Conservation (phyloP, 345 rosid genomes). For the Aethionema arabicum region DNA sequence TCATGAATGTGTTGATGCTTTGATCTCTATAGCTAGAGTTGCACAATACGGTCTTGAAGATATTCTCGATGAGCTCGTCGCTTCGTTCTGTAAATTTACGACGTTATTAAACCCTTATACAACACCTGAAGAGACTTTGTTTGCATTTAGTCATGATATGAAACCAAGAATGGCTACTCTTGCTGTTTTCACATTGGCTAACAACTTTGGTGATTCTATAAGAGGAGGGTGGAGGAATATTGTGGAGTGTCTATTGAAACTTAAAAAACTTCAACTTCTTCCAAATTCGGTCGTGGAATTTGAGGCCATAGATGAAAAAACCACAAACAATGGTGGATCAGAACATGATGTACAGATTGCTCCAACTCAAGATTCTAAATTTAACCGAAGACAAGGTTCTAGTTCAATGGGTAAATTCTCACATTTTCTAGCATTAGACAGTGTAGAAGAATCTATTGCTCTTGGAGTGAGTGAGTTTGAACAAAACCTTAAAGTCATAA, state of each 20-base stretch:
- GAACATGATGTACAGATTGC: conserved; percentile 42
- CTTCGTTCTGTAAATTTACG: conserved; percentile 82
- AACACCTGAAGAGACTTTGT: conserved; percentile 79
- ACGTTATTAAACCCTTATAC: conserved; percentile 85
- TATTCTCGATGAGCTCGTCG: conserved; percentile 81
- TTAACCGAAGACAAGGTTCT: conserved; percentile 37
- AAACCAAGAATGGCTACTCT: conserved; percentile 93
- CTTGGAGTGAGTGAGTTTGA: conserved; percentile 88
- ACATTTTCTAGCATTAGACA: conserved; percentile 71
- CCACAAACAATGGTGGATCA: conserved; percentile 39
- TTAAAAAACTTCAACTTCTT: conserved; percentile 81
- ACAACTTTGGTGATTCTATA: conserved; percentile 71
- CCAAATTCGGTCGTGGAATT: conserved; percentile 72
- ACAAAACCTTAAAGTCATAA: conserved; percentile 78
- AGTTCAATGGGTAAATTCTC: conserved; percentile 60
- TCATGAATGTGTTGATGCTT: conserved; percentile 86
- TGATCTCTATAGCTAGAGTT: conserved; percentile 77
- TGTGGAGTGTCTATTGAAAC: conserved; percentile 80
- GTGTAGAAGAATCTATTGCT: conserved; percentile 67
- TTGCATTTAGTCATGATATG: conserved; percentile 74
- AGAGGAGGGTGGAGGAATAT: conserved; percentile 93
- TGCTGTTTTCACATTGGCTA: conserved; percentile 80
- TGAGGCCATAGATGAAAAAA: conserved; percentile 38
- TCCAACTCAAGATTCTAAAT: conserved; percentile 46
- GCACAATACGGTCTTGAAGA: conserved; percentile 81